Evolutionary conservation across 495 filamentous ascomycete species (phyloP).

Genomic region (Penicillium malachiteum): DNA sequence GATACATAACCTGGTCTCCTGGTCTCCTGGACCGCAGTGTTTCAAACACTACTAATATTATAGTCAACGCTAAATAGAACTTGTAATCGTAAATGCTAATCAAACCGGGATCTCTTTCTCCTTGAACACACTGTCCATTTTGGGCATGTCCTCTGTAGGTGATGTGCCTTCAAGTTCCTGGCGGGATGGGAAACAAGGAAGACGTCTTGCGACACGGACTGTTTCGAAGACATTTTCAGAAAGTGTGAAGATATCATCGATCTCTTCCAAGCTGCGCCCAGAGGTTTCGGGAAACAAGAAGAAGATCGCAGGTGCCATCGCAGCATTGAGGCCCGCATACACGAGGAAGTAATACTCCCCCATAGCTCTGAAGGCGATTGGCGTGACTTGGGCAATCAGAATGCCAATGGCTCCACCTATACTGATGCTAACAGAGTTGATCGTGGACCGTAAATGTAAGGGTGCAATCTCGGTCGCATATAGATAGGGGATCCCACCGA

Average conservation of each 20-base stretch:
- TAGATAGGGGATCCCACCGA: constrained; percentile 53
- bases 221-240: constrained; percentile 12
- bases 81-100: neutral
- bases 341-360: constrained; percentile 22
- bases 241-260: constrained; percentile 52
- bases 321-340: constrained; percentile 17
- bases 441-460: constrained; percentile 45
- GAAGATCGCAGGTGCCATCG: constrained; percentile 23
- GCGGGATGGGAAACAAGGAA: neutral
- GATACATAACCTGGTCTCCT: neutral
- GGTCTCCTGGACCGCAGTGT: neutral
- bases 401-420: constrained; percentile 43
- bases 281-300: constrained; percentile 55
- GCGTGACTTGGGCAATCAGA: constrained; percentile 22
- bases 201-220: constrained; percentile 11
- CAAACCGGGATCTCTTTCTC: neutral
- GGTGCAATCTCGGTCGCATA: constrained; percentile 55
- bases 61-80: neutral
- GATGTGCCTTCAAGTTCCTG: neutral
- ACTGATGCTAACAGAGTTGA: constrained; percentile 45
- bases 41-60: neutral
- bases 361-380: constrained; percentile 17
- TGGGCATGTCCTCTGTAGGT: neutral
- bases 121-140: neutral
- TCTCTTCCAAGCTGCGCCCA: constrained; percentile 52